Base-by-base conservation (phyloP, 2,329 filamentous ascomycete genomes). In the Colletotrichum scovillei region DNA sequence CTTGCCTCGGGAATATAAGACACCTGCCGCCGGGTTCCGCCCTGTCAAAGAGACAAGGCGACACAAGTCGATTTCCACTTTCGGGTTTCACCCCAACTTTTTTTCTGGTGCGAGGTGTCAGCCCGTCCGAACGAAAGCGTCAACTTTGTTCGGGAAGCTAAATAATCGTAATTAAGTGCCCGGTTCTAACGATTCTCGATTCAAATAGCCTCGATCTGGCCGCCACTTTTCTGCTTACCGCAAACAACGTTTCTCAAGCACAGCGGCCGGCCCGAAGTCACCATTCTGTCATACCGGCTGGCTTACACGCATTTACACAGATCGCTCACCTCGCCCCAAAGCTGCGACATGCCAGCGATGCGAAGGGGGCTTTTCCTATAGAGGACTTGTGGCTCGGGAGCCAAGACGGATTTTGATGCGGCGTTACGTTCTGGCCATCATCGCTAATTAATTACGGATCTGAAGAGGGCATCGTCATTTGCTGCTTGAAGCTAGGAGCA, bases 11-110 rank as follows among this genome's bases (percentile, higher is more conserved):
- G 2, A 78, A 76, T 74, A 76, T 75, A 2, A 76, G 38, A 42
- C 38, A 42, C 38, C 38, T 78, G 28, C 67, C 78, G 4, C 63
- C 77, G 1, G 77, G 52, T 80, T 6, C 76, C 78, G 3, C 75
- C 79, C 60, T 75, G 76, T 2, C 77, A 66, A 12, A 76, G 77
- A 30, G 75, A 78, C 30, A 78, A 76, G 56, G 77, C 75, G 4
- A 77, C 76, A 42, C 73, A 73, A 14, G 74, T 69, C 2, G 52
- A 26, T 55, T 55, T 26, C 52, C 24, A 26, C n/a, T 16, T 26
- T 24, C 52, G 14, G n/a, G 52, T 55, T 55, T 55, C 52, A 55
- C 42, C n/a, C 22, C n/a, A 55, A 55, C 24, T n/a, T 24, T 5
- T 14, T 53, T 53, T 0, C 28, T 16, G 22, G 24, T 26, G 52